A percentile compares a stretch with the other conserved stretches of the same genome.
Conservation (phyloP, 176 grass and related monocot genomes). For the Areca catechu region DNA sequence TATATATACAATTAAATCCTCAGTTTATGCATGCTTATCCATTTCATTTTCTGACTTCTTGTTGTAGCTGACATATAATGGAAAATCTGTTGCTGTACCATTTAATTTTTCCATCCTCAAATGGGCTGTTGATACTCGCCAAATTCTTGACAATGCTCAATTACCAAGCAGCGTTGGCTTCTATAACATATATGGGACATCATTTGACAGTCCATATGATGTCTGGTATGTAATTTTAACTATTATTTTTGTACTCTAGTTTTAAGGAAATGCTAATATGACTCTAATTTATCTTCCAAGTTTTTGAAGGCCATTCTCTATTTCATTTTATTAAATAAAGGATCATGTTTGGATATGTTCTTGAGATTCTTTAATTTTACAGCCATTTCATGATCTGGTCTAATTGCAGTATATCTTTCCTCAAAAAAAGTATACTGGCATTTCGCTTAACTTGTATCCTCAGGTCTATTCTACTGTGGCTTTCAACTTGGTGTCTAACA, state of each 20-base stretch:
- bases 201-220: slow-evolving; percentile 67
- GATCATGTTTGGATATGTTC: too few relatives aligned
- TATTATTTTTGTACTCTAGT: not conserved
- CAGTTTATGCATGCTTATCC: not conserved
- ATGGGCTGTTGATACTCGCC: slow-evolving; percentile 61
- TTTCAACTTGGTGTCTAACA: too few relatives aligned
- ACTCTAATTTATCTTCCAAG: too few relatives aligned
- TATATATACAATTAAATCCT: not conserved
- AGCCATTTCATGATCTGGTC: too few relatives aligned
- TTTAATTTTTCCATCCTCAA: slow-evolving; percentile 74
- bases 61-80: slow-evolving; percentile 68
- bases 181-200: slow-evolving; percentile 67
- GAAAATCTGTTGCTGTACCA: slow-evolving; percentile 62
- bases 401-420: too few relatives aligned
- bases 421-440: too few relatives aligned
- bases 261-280: too few relatives aligned
- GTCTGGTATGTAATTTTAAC: slow-evolving; percentile 54
- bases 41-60: slow-evolving; percentile 4
- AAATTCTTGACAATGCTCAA: slow-evolving; percentile 65
- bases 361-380: too few relatives aligned
- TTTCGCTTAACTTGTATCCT: too few relatives aligned
- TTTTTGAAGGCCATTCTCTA: too few relatives aligned
- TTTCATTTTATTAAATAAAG: too few relatives aligned
- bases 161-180: slow-evolving; percentile 67
- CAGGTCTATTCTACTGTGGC: too few relatives aligned